These are phyloP conservation scores for Penicillium paneum DNA, from an alignment of 2,329 filamentous ascomycete species.

Conservation along the genomic window DNA sequence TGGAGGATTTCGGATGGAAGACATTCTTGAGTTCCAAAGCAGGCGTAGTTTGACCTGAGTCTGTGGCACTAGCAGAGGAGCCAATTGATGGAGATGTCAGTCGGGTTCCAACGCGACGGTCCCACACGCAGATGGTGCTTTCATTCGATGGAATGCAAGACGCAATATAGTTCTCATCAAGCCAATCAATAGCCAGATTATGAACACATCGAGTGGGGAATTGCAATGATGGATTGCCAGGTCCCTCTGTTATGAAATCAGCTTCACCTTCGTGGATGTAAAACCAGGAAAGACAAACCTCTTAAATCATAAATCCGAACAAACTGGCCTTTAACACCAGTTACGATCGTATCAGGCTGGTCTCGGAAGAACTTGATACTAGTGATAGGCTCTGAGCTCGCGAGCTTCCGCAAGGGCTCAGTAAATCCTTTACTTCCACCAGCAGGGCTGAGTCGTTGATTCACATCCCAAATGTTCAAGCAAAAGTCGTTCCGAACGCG, in stretches of 20 bases:
- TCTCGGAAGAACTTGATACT: slow-evolving; percentile 63
- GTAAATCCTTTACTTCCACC: slow-evolving; percentile 32
- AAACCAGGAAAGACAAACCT: slow-evolving; percentile 41
- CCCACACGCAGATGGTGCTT: slow-evolving; percentile 61
- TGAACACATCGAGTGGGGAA: slow-evolving; percentile 60
- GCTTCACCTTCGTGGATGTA: neutral
- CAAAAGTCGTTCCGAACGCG: slow-evolving; percentile 63
- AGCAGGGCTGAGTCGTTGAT: slow-evolving; percentile 43
- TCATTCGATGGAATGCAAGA: slow-evolving; percentile 56
- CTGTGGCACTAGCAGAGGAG: slow-evolving; percentile 26
- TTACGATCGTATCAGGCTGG: slow-evolving; percentile 59
- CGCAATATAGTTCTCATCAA: slow-evolving; percentile 64
- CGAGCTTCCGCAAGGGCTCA: slow-evolving; percentile 57
- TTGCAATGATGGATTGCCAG: slow-evolving; percentile 44
- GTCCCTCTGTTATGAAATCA: slow-evolving; percentile 28
- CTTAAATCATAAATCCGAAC: slow-evolving; percentile 62
- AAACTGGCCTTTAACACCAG: slow-evolving; percentile 59
- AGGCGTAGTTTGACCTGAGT: slow-evolving; percentile 43
- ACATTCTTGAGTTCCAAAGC: slow-evolving; percentile 58
- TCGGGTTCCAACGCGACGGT: slow-evolving; percentile 51
- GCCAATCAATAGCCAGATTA: slow-evolving; percentile 61
- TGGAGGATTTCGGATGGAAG: slow-evolving; percentile 51
- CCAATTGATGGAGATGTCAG: slow-evolving; percentile 37
- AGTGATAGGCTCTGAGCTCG: slow-evolving; percentile 60
- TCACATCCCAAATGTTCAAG: slow-evolving; percentile 63